These are phyloP conservation scores for Verticillium nubilum DNA, from an alignment of 2,329 filamentous ascomycete genomes.

Conservation along the genomic window DNA sequence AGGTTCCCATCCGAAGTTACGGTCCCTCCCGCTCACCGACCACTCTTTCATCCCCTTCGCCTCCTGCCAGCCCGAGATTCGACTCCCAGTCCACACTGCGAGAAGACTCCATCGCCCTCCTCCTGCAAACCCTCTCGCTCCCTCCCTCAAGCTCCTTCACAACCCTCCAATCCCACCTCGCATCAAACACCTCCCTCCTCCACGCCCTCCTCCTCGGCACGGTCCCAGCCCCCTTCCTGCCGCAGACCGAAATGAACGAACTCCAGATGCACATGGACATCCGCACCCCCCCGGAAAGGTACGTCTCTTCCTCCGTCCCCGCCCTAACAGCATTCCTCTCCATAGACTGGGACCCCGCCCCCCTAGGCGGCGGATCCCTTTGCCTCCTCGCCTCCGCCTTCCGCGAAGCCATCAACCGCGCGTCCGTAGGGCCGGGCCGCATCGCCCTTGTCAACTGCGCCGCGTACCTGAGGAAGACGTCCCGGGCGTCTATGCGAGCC, in stretches of 20 bases:
- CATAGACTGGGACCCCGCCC: constrained; percentile 3
- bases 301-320: neutral
- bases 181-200: constrained; percentile 14
- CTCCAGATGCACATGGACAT: neutral
- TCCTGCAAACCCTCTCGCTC: constrained; percentile 10
- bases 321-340: constrained; percentile 6
- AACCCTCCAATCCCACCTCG: constrained; percentile 10
- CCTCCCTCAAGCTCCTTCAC: constrained; percentile 1
- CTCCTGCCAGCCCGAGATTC: too few species aligned
- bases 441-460: neutral
- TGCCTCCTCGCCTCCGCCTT: neutral
- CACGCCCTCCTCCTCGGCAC: constrained; percentile 12
- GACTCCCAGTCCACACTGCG: neutral
- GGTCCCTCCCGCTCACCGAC: constrained; percentile 1
- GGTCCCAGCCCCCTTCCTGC: constrained; percentile 2
- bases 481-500: neutral
- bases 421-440: neutral
- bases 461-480: constrained; percentile 5
- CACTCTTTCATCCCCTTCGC: neutral
- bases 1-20: neutral
- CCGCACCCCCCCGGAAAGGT: neutral
- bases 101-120: constrained; percentile 1
- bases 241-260: neutral
- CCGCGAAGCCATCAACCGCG: constrained; percentile 3
- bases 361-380: neutral